Evolutionary conservation across 148 eudicot genomes (phyloP).

Genomic region (Cornus controversa): DNA sequence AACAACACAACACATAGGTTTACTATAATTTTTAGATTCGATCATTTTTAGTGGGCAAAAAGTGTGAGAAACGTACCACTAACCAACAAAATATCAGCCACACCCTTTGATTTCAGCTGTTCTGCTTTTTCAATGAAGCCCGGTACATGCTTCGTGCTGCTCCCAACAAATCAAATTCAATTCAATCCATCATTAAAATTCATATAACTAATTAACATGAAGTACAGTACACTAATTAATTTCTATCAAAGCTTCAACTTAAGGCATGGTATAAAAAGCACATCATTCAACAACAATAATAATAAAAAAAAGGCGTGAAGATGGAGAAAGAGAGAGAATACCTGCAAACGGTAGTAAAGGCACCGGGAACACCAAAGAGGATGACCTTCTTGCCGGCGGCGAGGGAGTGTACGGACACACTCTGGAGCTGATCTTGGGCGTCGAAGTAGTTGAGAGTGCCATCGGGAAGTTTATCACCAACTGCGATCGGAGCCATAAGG

Average conservation of each 20-base stretch:
- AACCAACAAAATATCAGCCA: conserved; percentile 7
- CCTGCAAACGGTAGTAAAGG: conserved; percentile 87
- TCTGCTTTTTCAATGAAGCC: conserved; percentile 20
- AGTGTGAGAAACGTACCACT: conserved; percentile 9
- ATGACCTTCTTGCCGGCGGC: conserved; percentile 63
- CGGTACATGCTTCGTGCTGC: conserved; percentile 12
- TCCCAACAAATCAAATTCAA: background rate
- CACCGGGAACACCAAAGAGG: conserved; percentile 65
- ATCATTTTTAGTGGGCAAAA: too few species aligned
- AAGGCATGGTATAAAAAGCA: too few species aligned
- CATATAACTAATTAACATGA: too few species aligned
- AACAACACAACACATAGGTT: too few species aligned
- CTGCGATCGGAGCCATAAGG: conserved; percentile 58
- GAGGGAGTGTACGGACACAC: conserved; percentile 51
- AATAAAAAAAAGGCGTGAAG: background rate
- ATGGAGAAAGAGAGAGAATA: conserved; percentile 3
- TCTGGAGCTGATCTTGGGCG: conserved; percentile 38
- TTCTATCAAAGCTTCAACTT: too few species aligned
- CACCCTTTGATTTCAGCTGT: conserved; percentile 22
- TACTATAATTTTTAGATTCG: too few species aligned
- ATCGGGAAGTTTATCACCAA: conserved; percentile 52
- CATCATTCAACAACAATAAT: too few species aligned
- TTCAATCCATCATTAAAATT: too few species aligned
- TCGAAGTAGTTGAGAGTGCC: conserved; percentile 47
- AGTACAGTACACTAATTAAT: too few species aligned